Conservation (phyloP, 192 early-diverging fungal species). For the Backusella liffmaniae region DNA sequence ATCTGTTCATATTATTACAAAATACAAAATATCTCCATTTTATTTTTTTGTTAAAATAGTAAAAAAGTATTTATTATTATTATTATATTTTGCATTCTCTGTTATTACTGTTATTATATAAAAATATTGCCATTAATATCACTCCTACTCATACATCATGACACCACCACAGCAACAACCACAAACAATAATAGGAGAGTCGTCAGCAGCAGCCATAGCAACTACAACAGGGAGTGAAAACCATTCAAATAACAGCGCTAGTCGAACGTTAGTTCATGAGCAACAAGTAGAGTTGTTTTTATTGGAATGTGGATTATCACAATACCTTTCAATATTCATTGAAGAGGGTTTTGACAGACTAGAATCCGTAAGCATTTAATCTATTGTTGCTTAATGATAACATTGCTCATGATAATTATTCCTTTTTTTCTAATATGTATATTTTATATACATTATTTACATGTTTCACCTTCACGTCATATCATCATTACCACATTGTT, state of each 20-base stretch:
- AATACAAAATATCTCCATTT: background rate
- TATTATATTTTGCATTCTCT: background rate
- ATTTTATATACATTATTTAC: background rate
- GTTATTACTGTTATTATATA: too few species aligned
- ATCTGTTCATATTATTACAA: background rate
- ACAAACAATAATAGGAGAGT: background rate
- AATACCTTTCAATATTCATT: constrained; percentile 37
- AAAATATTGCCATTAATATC: background rate
- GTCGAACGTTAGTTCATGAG: background rate
- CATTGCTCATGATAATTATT: background rate
- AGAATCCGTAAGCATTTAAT: constrained; percentile 32
- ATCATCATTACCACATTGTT: background rate
- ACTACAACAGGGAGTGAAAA: background rate
- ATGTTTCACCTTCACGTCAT: background rate
- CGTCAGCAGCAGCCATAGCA: background rate
- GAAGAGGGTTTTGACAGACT: constrained; percentile 42
- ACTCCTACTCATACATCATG: background rate
- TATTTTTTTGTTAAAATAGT: background rate
- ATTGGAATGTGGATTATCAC: constrained; percentile 27
- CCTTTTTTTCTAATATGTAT: background rate
- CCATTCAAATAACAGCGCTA: background rate
- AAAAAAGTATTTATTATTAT: background rate
- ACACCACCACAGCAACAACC: background rate
- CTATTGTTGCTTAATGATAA: background rate
- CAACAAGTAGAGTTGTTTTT: constrained; percentile 24